Evolutionary conservation across 352 stramenopile species (phyloP).

Genomic region (Globisporangium okanoganense): DNA sequence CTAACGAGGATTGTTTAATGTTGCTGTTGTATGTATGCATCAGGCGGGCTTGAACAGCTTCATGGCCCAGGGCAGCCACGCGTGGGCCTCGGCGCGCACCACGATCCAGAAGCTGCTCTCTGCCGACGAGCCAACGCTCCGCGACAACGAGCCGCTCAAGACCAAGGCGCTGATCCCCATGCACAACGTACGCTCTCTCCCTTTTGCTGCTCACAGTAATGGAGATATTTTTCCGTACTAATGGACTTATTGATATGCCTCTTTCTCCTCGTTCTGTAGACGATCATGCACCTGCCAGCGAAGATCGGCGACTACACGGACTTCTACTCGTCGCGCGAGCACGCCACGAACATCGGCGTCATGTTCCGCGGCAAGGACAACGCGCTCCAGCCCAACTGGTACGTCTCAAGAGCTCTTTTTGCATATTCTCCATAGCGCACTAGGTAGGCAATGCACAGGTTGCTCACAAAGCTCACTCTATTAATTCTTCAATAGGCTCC

Average conservation of each 20-base stretch:
- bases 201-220: no score
- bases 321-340: constrained; percentile 96
- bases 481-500: constrained; percentile 48
- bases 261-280: constrained; percentile 7
- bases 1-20: constrained; percentile 14
- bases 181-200: constrained; percentile 29
- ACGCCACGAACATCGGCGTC: constrained; percentile 94
- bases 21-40: constrained; percentile 25
- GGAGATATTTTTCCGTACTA: no score
- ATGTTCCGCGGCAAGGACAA: constrained; percentile 95
- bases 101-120: constrained; percentile 88
- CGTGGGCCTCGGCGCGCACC: constrained; percentile 86
- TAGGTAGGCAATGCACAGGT: no score
- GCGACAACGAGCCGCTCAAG: constrained; percentile 73
- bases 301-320: constrained; percentile 97
- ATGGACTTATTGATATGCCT: background rate
- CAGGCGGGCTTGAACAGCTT: constrained; percentile 90
- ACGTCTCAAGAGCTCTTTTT: background rate
- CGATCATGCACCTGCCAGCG: constrained; percentile 91
- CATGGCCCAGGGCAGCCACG: constrained; percentile 84
- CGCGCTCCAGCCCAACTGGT: constrained; percentile 96
- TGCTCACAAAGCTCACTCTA: no score
- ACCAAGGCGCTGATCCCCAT: constrained; percentile 80
- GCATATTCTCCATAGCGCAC: background rate
- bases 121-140: constrained; percentile 61